Evolutionary conservation across 129 eudicot species (phyloP).

Genomic region (Artemisia tridentata): DNA sequence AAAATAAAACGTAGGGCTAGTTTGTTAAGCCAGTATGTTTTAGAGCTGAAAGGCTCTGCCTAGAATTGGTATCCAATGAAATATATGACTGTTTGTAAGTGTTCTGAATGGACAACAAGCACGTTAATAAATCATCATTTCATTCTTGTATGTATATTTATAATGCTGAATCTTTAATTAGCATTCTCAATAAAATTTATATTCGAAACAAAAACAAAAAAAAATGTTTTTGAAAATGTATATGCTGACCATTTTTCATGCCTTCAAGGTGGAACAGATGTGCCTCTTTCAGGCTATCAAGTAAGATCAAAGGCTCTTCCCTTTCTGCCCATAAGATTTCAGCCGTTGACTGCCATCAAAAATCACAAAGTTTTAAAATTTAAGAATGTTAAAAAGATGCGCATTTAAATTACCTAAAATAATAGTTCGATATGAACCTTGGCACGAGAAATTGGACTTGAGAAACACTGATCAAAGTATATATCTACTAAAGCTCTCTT

Average conservation of each 20-base stretch:
- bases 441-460: slow-evolving; percentile 81
- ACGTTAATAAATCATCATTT: not conserved
- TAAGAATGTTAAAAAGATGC: not conserved
- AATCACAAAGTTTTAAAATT: not conserved
- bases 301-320: slow-evolving; percentile 64
- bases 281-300: slow-evolving; percentile 71
- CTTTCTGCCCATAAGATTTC: slow-evolving; percentile 70
- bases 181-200: not conserved
- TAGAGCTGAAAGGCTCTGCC: too few relatives aligned
- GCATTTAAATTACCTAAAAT: not conserved
- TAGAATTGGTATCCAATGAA: too few relatives aligned
- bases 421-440: slow-evolving; percentile 42
- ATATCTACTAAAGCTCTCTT: slow-evolving; percentile 56
- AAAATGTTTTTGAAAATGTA: not conserved
- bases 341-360: slow-evolving; percentile 57
- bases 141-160: not conserved
- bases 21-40: too few relatives aligned
- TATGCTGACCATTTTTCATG: slow-evolving; percentile 69
- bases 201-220: not conserved
- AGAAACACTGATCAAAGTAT: slow-evolving; percentile 68
- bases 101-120: too few relatives aligned
- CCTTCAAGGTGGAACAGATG: slow-evolving; percentile 75
- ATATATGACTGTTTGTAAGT: too few relatives aligned
- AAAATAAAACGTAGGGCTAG: too few relatives aligned
- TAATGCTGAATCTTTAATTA: not conserved